phyloP scores from a whole-genome alignment of 2,329 filamentous ascomycete species.

The Sordariomycetes sp. region DNA sequence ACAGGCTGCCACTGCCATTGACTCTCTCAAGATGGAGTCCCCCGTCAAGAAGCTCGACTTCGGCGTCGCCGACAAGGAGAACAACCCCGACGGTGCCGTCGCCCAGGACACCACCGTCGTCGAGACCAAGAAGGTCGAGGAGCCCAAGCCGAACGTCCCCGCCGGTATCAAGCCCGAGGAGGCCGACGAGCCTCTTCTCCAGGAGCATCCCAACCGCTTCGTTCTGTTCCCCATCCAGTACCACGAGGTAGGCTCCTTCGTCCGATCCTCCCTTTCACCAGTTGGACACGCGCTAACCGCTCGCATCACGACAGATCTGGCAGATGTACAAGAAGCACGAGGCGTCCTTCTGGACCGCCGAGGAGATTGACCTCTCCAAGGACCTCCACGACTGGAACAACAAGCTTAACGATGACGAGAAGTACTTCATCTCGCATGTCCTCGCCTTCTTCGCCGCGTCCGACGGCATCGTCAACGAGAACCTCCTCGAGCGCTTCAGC shows the following conservation, averaged over 20 bases:
- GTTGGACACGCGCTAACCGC: not conserved
- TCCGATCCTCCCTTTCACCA: not conserved
- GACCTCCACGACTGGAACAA: slow-evolving; percentile 99
- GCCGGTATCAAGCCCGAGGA: slow-evolving; percentile 53
- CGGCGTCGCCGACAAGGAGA: slow-evolving; percentile 66
- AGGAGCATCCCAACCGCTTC: slow-evolving; percentile 92
- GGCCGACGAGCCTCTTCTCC: slow-evolving; percentile 76
- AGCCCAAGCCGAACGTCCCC: slow-evolving; percentile 25
- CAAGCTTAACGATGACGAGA: slow-evolving; percentile 89
- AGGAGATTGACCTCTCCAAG: slow-evolving; percentile 98
- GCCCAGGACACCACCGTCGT: slow-evolving; percentile 43
- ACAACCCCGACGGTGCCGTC: slow-evolving; percentile 30
- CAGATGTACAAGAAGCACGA: slow-evolving; percentile 99
- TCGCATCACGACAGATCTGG: slow-evolving; percentile 59
- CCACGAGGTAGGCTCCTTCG: slow-evolving; percentile 63
- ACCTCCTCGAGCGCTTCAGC: slow-evolving; percentile 95
- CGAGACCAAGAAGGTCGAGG: slow-evolving; percentile 29
- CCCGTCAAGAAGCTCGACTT: slow-evolving; percentile 86
- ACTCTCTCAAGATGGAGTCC: slow-evolving; percentile 85
- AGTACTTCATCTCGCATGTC: slow-evolving; percentile 96
- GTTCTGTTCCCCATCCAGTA: slow-evolving; percentile 99
- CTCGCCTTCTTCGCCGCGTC: slow-evolving; percentile 98
- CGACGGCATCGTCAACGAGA: slow-evolving; percentile 99
- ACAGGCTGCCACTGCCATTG: slow-evolving; percentile 76
- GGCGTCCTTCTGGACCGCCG: slow-evolving; percentile 98